Base-by-base conservation (phyloP, 2,329 filamentous ascomycete species). In the Cercospora zeae-maydis region DNA sequence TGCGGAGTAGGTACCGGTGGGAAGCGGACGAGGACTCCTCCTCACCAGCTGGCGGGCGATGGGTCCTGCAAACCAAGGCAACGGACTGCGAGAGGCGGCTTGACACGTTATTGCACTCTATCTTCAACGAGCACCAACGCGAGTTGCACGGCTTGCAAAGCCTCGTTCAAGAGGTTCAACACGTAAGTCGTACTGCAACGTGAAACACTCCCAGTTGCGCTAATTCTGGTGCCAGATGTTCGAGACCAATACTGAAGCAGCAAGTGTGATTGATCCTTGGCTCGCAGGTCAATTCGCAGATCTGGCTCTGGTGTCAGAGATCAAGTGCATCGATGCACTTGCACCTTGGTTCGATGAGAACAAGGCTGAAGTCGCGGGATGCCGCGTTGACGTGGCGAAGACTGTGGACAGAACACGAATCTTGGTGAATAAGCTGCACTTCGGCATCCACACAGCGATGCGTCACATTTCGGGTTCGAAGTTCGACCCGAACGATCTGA, bases 401-500 rank as follows among this genome's bases (percentile, higher is more conserved):
- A 54, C 39, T 14, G 57, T 61, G 9, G 45, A 58, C 33, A 58
- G 47, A 30, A 49, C 55, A 31, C 62, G 62, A 2, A 34, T 27
- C 21, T 37, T 62, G 31, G 45, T 56, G 10, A 30, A 31, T 14
- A 58, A 64, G 56, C 36, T 66, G 19, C 31, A 49, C 10, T 14
- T 30, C 10, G 59, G 59, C 19, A 62, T 66, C 21, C 19, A 39
- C 19, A 21, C 31, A 14, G 63, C 39, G 7, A 45, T 55, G 16
- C 11, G n/a, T 10, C 24, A 31, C 19, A 19, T 30, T 7, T 24
- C 60, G 11, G 19, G 30, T 3, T 24, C 55, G 21, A 47, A 52
- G 13, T 61, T 42, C 39, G 45, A 45, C 16, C 78, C 59, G 2
- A 7, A 16, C 0, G 72, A 74, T 0, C 45, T 72, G 58, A 84